Evolutionary conservation across 1,139 yeast genomes (phyloP).

Genomic region (Williopsis jadinii): DNA sequence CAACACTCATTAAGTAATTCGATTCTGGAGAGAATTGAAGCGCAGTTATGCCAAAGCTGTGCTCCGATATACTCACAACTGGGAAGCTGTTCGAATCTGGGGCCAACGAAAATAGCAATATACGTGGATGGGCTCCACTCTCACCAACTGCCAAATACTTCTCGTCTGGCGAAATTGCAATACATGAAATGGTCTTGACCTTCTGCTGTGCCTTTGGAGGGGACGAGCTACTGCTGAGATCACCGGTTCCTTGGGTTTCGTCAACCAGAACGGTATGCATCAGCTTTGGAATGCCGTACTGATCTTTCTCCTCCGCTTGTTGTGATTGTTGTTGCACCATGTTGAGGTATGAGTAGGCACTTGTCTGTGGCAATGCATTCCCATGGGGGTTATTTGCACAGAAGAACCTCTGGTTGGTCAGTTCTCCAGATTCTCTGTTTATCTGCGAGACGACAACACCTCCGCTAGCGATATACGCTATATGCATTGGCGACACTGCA

Average conservation of each 20-base stretch:
- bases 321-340: slow-evolving; percentile 9
- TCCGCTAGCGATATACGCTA: slow-evolving; percentile 63
- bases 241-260: slow-evolving; percentile 5
- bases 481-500: slow-evolving; percentile 31
- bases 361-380: slow-evolving; percentile 1
- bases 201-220: slow-evolving; percentile 30
- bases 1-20: slow-evolving; percentile 47
- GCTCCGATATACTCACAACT: slow-evolving; percentile 48
- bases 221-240: slow-evolving; percentile 16
- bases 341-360: slow-evolving; percentile 10
- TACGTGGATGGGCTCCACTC: slow-evolving; percentile 57
- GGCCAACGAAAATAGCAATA: slow-evolving; percentile 53
- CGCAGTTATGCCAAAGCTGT: slow-evolving; percentile 52
- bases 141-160: slow-evolving; percentile 59
- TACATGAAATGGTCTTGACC: slow-evolving; percentile 47
- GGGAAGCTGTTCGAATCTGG: slow-evolving; percentile 40
- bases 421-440: slow-evolving; percentile 15
- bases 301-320: slow-evolving; percentile 6
- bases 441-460: slow-evolving; percentile 51
- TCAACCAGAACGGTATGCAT: slow-evolving; percentile 10
- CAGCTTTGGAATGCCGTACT: slow-evolving; percentile 8
- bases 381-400: slow-evolving; percentile 38
- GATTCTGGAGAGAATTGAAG: slow-evolving; percentile 57
- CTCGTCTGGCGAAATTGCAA: slow-evolving; percentile 49
- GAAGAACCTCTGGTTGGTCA: slow-evolving; percentile 38